Evolutionary conservation across 345 rosid genomes (phyloP).

Genomic region (Moricandia arvensis): DNA sequence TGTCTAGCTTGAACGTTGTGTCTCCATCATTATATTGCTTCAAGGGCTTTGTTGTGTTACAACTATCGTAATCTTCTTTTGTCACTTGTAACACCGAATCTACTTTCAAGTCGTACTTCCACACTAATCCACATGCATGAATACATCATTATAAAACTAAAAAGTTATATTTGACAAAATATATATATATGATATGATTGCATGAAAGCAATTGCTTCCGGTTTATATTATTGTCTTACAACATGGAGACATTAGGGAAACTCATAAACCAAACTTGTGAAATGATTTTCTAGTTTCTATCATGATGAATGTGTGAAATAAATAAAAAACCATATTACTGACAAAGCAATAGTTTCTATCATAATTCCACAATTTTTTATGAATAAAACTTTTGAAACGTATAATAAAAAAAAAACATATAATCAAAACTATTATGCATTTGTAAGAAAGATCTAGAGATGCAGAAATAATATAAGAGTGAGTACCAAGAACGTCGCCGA

Average conservation of each 20-base stretch:
- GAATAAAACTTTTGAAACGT: no score
- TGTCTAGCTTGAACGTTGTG: constrained; percentile 44
- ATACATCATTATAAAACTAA: neutral
- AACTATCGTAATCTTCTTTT: constrained; percentile 41
- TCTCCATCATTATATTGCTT: constrained; percentile 44
- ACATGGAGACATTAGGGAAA: neutral
- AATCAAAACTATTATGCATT: no score
- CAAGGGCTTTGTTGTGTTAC: constrained; percentile 47
- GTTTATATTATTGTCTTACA: neutral
- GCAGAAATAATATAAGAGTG: neutral
- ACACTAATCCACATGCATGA: constrained; percentile 41
- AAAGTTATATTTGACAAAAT: no score
- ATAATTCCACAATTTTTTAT: no score
- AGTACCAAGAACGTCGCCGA: constrained; percentile 50
- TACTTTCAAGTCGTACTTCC: constrained; percentile 41
- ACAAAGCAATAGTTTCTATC: no score
- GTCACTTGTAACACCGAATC: constrained; percentile 63
- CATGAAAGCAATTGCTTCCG: neutral
- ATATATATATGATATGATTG: neutral
- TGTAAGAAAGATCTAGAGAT: neutral
- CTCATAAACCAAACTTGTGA: no score
- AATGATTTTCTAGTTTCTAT: no score
- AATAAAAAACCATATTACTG: no score
- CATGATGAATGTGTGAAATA: no score
- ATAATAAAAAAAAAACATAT: no score